phyloP scores from a whole-genome alignment of 2,329 filamentous ascomycete species.

The Fusarium pseudograminearum region DNA sequence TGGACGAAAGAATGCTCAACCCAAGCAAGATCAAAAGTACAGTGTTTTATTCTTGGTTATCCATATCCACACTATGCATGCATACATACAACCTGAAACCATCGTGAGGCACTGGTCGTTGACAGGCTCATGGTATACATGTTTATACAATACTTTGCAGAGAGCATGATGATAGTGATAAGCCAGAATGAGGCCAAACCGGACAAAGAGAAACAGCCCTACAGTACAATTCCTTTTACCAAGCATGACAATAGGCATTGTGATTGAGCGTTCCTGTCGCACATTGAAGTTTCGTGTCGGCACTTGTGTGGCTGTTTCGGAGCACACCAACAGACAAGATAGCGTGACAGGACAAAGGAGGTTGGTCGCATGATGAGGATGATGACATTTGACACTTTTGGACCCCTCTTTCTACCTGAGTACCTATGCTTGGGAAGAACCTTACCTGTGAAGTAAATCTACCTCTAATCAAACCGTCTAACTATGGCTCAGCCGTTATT shows the following conservation, averaged over 20 bases:
- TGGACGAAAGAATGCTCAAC: neutral
- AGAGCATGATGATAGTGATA: neutral
- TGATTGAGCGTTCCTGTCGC: slow-evolving; percentile 17
- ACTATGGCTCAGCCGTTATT: slow-evolving; percentile 35
- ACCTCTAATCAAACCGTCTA: neutral
- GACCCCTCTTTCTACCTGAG: slow-evolving; percentile 28
- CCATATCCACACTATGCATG: neutral
- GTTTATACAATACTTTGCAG: neutral
- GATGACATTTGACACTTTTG: slow-evolving; percentile 41
- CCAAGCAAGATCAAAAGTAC: neutral
- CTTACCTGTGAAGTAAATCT: too few relatives aligned
- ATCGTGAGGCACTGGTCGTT: neutral
- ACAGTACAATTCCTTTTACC: neutral
- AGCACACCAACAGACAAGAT: slow-evolving; percentile 14
- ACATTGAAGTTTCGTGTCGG: slow-evolving; percentile 33
- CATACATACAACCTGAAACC: neutral
- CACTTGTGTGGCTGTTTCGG: slow-evolving; percentile 34
- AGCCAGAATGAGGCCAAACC: neutral
- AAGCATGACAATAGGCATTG: neutral
- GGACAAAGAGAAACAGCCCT: neutral
- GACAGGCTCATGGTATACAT: neutral
- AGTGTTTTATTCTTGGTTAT: neutral
- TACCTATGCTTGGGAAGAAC: neutral
- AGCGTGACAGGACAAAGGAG: slow-evolving; percentile 16
- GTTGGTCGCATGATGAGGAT: slow-evolving; percentile 39